Base-by-base conservation (phyloP, 192 early-diverging fungal species). In the Podila epigama region DNA sequence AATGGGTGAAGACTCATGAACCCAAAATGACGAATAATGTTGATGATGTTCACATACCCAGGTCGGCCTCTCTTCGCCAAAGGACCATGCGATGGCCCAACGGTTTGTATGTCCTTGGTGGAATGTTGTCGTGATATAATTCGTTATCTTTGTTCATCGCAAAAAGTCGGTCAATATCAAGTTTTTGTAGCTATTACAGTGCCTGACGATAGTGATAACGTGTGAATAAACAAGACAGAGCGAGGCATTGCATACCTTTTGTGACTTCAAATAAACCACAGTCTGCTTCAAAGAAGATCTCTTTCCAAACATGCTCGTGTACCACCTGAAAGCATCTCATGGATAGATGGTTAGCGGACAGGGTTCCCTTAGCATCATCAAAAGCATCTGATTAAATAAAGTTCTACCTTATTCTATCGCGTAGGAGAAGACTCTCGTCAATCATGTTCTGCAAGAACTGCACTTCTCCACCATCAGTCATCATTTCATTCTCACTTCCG, bases 391-490 rank as follows among this genome's bases (percentile, higher is more conserved):
- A n/a, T n/a, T n/a, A n/a, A n/a, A n/a, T n/a, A 22, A 41, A 40
- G n/a, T 40, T 9, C 25, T 56, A 82, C 56, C 56, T 64, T 37
- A 90, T 86, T n/a, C 67, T 60, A 32, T 68, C 59, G 12, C 69
- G 62, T 32, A 69, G 53, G 2, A 58, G 8, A 0, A 65, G 22
- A 62, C 94, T 96, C 66, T 95, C 93, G 10, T 86, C 68, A 18
- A 95, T 66, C 73, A 97, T 86, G 12, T 75, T 58, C 18, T 52
- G 59, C 4, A 96, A 77, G 69, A 96, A 97, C 52, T 39, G 82
- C 39, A 85, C 70, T 62, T 97, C 96, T 5, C 96, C 96, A 36
- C 94, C 96, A 2, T 61, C 69, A 2, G 93, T 93, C 10, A 93
- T 86, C 86, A 94, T 90, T 78, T 97, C 96, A 32, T 83, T 79